These are phyloP conservation scores for Nannochloropsis oceanica DNA, from an alignment of 108 stramenopile genomes.

Conservation along the genomic window DNA sequence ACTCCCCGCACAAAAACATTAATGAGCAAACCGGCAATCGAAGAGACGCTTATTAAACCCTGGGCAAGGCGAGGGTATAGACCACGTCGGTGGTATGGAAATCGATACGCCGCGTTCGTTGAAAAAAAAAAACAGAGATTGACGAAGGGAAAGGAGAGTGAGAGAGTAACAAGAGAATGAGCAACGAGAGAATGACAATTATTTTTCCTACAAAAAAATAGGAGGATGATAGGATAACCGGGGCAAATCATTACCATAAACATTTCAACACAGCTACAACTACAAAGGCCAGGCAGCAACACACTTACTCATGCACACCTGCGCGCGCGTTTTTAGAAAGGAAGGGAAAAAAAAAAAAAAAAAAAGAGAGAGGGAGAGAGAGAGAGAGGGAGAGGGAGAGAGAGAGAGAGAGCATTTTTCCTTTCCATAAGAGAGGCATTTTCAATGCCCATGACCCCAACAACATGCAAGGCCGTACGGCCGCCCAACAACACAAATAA, in stretches of 20 bases:
- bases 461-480: not conserved
- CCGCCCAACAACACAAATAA: not conserved
- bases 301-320: not conserved
- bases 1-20: not conserved
- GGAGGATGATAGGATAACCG: not conserved
- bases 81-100: no score
- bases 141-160: not conserved
- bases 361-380: not conserved
- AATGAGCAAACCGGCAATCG: conserved; percentile 4
- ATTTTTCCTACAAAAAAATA: not conserved
- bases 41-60: no score
- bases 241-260: not conserved
- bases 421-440: not conserved
- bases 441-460: not conserved
- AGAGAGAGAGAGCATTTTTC: not conserved
- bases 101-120: not conserved
- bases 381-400: not conserved
- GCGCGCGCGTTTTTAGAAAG: not conserved
- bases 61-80: no score
- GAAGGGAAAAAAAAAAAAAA: not conserved
- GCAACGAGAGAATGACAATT: not conserved
- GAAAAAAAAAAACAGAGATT: not conserved
- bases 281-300: not conserved
- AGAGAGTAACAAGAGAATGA: not conserved
- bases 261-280: not conserved